Conservation (phyloP, 1,284 basidiomycete genomes). For the Rugosomyces carneus region DNA sequence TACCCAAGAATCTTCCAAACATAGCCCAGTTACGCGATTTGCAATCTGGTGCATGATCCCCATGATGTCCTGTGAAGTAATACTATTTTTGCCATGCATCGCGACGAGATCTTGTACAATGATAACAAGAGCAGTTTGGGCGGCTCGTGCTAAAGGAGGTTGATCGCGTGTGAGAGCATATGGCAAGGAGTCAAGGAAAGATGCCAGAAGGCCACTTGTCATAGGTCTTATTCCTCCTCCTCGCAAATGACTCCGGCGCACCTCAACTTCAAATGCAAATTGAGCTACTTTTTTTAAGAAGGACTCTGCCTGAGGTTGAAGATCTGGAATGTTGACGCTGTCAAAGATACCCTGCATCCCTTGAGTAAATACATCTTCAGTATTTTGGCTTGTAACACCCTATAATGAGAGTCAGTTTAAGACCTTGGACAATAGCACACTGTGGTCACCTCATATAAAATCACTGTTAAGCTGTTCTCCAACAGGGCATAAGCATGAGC, state of each 20-base stretch:
- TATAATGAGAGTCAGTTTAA: conserved; percentile 25
- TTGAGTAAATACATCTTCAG: conserved; percentile 67
- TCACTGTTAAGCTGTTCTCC: conserved; percentile 66
- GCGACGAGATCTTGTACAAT: conserved; percentile 68
- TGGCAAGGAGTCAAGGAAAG: conserved; percentile 75
- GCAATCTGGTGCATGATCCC: conserved; percentile 74
- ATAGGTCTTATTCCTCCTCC: conserved; percentile 50
- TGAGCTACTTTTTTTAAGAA: conserved; percentile 66
- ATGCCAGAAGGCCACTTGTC: conserved; percentile 57
- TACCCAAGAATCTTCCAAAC: conserved; percentile 85
- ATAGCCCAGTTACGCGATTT: conserved; percentile 75
- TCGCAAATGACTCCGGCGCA: conserved; percentile 49
- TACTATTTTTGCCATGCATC: conserved; percentile 42
- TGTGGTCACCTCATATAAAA: conserved; percentile 66
- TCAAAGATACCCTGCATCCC: conserved; percentile 79
- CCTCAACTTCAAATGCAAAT: conserved; percentile 63
- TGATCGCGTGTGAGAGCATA: conserved; percentile 64
- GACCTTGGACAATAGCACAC: neutral
- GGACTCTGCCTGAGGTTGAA: conserved; percentile 62
- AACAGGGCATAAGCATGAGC: conserved; percentile 76
- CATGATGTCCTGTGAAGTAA: conserved; percentile 49
- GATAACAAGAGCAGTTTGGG: conserved; percentile 51
- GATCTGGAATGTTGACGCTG: conserved; percentile 66
- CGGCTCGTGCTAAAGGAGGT: conserved; percentile 51
- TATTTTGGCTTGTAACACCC: conserved; percentile 70